These are phyloP conservation scores for Bisporella sp. DNA, from an alignment of 2,329 filamentous ascomycete genomes.

Conservation along the genomic window DNA sequence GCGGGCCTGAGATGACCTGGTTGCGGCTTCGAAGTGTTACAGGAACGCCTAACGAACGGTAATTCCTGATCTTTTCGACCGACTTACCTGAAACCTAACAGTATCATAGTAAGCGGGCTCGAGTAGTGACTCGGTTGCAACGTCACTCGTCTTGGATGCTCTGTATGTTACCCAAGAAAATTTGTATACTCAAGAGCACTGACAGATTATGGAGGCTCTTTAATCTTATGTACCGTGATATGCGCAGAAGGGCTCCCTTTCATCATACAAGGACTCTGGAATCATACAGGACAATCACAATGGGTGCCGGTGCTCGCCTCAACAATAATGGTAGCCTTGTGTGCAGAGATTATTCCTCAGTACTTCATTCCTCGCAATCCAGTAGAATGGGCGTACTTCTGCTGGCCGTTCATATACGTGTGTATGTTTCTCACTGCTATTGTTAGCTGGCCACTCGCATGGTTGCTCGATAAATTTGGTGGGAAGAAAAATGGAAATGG, in stretches of 20 bases:
- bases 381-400: conserved; percentile 21
- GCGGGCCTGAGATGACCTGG: conserved; percentile 18
- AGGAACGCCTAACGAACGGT: conserved; percentile 17
- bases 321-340: conserved; percentile 17
- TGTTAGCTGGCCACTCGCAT: conserved; percentile 19
- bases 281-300: conserved; percentile 1
- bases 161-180: conserved; percentile 10
- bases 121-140: conserved; percentile 15
- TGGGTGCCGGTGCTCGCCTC: conserved; percentile 20
- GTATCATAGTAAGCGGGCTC: conserved; percentile 13
- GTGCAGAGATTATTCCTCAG: conserved; percentile 23
- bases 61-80: not conserved
- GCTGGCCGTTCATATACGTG: conserved; percentile 18
- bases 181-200: not conserved
- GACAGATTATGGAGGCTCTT: conserved; percentile 14
- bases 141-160: conserved; percentile 21
- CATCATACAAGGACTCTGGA: conserved; percentile 16
- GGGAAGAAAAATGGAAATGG: conserved; percentile 4
- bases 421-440: conserved; percentile 20
- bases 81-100: conserved; percentile 3
- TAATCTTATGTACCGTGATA: conserved; percentile 19
- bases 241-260: conserved; percentile 20
- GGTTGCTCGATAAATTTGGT: conserved; percentile 13
- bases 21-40: conserved; percentile 16
- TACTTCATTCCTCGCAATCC: conserved; percentile 19